phyloP scores from a whole-genome alignment of 1,284 basidiomycete genomes.

The Ustilago curta region DNA sequence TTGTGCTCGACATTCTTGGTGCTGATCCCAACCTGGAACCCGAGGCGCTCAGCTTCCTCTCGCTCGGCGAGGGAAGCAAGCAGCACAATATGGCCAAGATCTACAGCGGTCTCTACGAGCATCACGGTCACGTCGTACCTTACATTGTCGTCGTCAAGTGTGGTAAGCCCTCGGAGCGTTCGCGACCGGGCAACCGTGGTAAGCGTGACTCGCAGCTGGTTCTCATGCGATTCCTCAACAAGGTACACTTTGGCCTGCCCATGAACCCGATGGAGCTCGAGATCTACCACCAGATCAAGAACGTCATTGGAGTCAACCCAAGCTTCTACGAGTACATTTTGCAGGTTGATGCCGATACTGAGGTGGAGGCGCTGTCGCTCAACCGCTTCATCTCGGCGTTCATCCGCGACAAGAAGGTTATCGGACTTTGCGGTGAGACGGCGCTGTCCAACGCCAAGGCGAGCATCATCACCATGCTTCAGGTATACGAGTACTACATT shows the following conservation, averaged over 20 bases:
- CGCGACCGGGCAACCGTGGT: slow-evolving; percentile 83
- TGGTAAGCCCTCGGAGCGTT: slow-evolving; percentile 93
- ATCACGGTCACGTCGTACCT: slow-evolving; percentile 92
- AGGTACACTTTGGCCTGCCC: slow-evolving; percentile 94
- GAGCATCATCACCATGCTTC: slow-evolving; percentile 97
- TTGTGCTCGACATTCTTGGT: slow-evolving; percentile 95
- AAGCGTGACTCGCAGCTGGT: slow-evolving; percentile 88
- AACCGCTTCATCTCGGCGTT: slow-evolving; percentile 87
- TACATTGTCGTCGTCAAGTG: slow-evolving; percentile 97
- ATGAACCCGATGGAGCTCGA: slow-evolving; percentile 98
- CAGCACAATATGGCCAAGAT: slow-evolving; percentile 99
- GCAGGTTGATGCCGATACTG: slow-evolving; percentile 96
- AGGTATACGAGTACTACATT: slow-evolving; percentile 74
- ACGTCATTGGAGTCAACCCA: slow-evolving; percentile 98
- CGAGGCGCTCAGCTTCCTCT: slow-evolving; percentile 92
- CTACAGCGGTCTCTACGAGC: slow-evolving; percentile 95
- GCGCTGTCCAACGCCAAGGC: slow-evolving; percentile 88
- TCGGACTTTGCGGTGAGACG: slow-evolving; percentile 95
- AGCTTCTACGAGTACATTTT: slow-evolving; percentile 98
- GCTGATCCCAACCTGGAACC: slow-evolving; percentile 92
- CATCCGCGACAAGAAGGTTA: slow-evolving; percentile 89
- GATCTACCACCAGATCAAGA: slow-evolving; percentile 99
- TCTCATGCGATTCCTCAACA: slow-evolving; percentile 97
- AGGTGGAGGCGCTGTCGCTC: slow-evolving; percentile 82
- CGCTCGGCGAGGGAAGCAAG: slow-evolving; percentile 91